phyloP scores from a whole-genome alignment of 202 grass and related monocot genomes.

The Saccharum hybrid region DNA sequence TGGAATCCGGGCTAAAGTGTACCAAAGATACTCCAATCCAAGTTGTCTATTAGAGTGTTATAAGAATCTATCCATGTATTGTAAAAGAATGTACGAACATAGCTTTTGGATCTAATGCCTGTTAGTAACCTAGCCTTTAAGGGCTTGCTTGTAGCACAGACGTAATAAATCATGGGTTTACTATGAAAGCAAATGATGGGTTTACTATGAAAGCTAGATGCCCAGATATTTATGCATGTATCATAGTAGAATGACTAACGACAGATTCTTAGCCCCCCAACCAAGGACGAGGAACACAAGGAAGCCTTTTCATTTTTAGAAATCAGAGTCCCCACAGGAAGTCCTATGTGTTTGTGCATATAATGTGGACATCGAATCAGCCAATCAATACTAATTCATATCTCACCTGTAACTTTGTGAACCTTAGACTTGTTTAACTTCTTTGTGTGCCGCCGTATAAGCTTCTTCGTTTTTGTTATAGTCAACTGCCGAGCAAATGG shows the following conservation, averaged over 20 bases:
- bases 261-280: background rate
- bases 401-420: conserved; percentile 54
- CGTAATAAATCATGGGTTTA: background rate
- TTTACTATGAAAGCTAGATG: conserved; percentile 18
- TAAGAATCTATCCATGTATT: conserved; percentile 26
- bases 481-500: conserved; percentile 95
- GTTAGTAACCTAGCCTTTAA: conserved; percentile 5
- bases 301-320: background rate
- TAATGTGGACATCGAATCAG: conserved; percentile 23
- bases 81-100: background rate
- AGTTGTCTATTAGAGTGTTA: background rate
- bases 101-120: conserved; percentile 2
- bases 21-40: conserved; percentile 1
- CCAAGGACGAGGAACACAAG: conserved; percentile 14
- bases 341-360: background rate
- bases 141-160: conserved; percentile 9
- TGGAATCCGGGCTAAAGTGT: background rate
- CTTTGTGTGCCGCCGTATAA: conserved; percentile 85
- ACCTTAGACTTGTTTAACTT: conserved; percentile 62
- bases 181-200: background rate
- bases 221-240: background rate
- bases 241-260: conserved; percentile 6
- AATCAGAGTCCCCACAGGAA: background rate
- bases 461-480: conserved; percentile 88
- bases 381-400: background rate